phyloP scores from a whole-genome alignment of 2,329 filamentous ascomycete species.

The Fonsecaea pugnacius region DNA sequence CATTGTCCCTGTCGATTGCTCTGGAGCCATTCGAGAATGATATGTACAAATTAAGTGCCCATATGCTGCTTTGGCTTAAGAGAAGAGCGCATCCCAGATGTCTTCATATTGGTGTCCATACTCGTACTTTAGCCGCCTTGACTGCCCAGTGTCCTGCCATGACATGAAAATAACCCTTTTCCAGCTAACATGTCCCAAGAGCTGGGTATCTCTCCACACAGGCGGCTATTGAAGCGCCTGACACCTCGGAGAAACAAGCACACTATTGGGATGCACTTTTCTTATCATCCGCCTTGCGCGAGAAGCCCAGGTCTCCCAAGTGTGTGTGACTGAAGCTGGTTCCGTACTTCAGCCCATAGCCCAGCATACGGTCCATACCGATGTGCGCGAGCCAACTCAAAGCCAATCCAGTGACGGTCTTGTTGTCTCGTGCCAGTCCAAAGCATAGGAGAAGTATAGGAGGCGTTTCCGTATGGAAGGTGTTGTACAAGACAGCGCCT shows the following conservation, averaged over 20 bases:
- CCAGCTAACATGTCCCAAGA: neutral
- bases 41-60: too few species aligned
- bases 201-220: neutral
- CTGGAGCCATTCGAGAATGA: too few species aligned
- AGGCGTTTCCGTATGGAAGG: conserved; percentile 25
- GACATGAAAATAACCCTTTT: neutral
- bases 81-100: too few species aligned
- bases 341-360: conserved; percentile 28
- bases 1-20: too few species aligned
- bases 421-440: conserved; percentile 23
- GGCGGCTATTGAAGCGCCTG: neutral
- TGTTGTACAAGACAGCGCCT: conserved; percentile 26
- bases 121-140: neutral
- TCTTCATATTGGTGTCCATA: too few species aligned
- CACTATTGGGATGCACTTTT: neutral
- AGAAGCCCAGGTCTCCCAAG: conserved; percentile 18
- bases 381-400: conserved; percentile 30
- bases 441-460: conserved; percentile 25
- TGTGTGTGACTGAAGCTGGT: conserved; percentile 29
- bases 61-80: too few species aligned
- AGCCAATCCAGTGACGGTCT: conserved; percentile 17
- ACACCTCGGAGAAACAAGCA: conserved; percentile 69
- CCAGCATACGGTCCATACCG: conserved; percentile 31
- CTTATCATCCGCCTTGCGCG: conserved; percentile 1
- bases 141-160: neutral